phyloP scores from a whole-genome alignment of 169 alveolate species.

The Eimeria sp. region DNA sequence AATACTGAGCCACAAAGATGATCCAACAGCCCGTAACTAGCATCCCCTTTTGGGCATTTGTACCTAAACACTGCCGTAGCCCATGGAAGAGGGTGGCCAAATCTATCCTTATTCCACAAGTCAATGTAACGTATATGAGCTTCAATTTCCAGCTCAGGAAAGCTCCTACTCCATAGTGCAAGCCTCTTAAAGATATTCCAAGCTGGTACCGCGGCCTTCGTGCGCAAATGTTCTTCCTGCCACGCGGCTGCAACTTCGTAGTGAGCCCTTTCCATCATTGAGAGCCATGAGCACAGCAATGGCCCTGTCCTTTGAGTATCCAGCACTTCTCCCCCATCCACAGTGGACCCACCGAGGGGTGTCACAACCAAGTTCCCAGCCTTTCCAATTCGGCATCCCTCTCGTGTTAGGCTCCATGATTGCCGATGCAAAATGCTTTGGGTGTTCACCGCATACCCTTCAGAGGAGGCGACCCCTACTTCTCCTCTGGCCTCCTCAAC shows the following conservation, averaged over 20 bases:
- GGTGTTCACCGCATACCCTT: not conserved
- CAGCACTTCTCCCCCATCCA: conserved; percentile 37
- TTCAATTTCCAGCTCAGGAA: conserved; percentile 39
- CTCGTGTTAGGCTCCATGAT: conserved; percentile 18
- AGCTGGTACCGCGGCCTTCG: not conserved
- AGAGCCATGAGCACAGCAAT: conserved; percentile 65
- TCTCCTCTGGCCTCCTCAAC: not conserved
- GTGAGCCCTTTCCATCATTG: conserved; percentile 37
- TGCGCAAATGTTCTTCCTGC: conserved; percentile 17
- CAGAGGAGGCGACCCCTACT: conserved; percentile 17
- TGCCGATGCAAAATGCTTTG: not conserved
- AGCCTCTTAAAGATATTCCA: conserved; percentile 20
- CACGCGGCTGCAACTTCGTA: conserved; percentile 12
- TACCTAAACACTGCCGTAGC: conserved; percentile 33
- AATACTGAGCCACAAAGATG: conserved; percentile 37
- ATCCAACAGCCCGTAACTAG: conserved; percentile 30
- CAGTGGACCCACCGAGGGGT: conserved; percentile 28
- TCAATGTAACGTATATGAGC: not conserved
- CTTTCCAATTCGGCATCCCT: conserved; percentile 47
- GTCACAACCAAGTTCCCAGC: conserved; percentile 56
- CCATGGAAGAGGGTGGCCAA: conserved; percentile 77
- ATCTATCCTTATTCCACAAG: conserved; percentile 75
- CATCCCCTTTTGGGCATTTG: not conserved
- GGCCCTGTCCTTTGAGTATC: conserved; percentile 49
- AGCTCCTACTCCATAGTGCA: not conserved